Base-by-base conservation (phyloP, 2,329 filamentous ascomycete genomes). In the Fusarium pseudoanthophilum region DNA sequence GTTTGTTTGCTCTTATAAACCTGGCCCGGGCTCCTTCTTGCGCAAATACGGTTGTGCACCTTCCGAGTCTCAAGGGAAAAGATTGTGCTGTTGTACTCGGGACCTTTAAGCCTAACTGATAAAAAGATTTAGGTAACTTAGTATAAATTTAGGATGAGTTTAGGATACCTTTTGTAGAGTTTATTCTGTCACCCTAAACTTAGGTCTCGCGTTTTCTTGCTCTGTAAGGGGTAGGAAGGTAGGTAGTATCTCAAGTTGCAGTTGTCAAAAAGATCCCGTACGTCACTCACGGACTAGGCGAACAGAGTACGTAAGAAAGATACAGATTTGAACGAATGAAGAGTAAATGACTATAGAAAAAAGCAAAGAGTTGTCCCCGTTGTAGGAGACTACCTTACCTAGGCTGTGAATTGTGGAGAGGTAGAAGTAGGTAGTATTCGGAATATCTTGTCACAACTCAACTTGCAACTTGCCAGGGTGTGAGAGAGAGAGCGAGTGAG, bases 1-100 rank as follows among this genome's bases (percentile, higher is more conserved):
- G 45, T 40, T 65, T 26, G 71, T 49, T 73, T 72, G 71, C 52
- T 73, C 36, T 48, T 70, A 65, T 70, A 40, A 40, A 30, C 32
- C 36, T 39, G 40, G 34, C n/a, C 28, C 36, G 36, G 45, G 49
- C 34, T 43, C 52, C 56, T 69, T 70, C 46, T 36, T 69, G 40
- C 37, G 16, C 51, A 69, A 69, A 58, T 42, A 52, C 52, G 51
- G n/a, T 57, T 65, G 65, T 69, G 45, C 45, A 53, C 26, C 63
- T 55, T 61, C 32, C 40, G 20, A 42, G 52, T 39, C 36, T 55
- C 21, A 46, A 34, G 30, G 52, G 28, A n/a, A 40, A 69, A 21
- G 37, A 42, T 52, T 53, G 65, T 34, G 51, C 40, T 39, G 40
- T 43, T 51, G 43, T 32, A 18, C 8, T 30, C 30, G 30, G 30